Evolutionary conservation across 257 asterid genomes (phyloP).

Genomic region (Ilex aquifolium): DNA sequence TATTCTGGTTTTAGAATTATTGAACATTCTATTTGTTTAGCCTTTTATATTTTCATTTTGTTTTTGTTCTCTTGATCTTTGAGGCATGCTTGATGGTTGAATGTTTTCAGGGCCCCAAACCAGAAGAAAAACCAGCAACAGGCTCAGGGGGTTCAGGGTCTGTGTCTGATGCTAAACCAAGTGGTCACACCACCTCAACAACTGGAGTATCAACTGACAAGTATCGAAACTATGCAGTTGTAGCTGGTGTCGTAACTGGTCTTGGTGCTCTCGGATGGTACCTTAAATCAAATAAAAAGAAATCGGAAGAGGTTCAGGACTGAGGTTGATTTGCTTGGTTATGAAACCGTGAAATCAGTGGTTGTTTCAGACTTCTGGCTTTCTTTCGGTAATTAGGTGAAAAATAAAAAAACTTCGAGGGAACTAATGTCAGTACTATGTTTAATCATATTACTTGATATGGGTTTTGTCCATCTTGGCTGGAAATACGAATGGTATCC

Average conservation of each 20-base stretch:
- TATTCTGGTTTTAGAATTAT: neutral
- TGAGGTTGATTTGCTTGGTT: constrained; percentile 21
- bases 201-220: constrained; percentile 59
- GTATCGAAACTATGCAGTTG: constrained; percentile 65
- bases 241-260: constrained; percentile 55
- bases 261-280: constrained; percentile 82
- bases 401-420: neutral
- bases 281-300: constrained; percentile 44
- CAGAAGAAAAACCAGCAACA: constrained; percentile 53
- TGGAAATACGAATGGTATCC: too few relatives aligned
- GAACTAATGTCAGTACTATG: too few relatives aligned
- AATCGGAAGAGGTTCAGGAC: constrained; percentile 58
- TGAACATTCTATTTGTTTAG: neutral
- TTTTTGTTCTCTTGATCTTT: constrained; percentile 4
- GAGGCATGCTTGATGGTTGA: constrained; percentile 7
- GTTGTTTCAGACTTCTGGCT: constrained; percentile 10
- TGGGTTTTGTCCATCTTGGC: too few relatives aligned
- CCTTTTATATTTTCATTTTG: neutral
- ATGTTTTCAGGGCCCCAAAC: constrained; percentile 59
- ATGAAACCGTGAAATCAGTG: constrained; percentile 21
- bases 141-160: constrained; percentile 49
- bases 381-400: neutral
- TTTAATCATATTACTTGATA: too few relatives aligned
- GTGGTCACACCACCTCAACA: constrained; percentile 38
- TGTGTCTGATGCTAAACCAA: constrained; percentile 51